Percentiles rank a stretch among this genome's conserved stretches.
Evolutionary conservation across 768 basidiomycete genomes (phyloP).

Genomic region (Russula sp.): DNA sequence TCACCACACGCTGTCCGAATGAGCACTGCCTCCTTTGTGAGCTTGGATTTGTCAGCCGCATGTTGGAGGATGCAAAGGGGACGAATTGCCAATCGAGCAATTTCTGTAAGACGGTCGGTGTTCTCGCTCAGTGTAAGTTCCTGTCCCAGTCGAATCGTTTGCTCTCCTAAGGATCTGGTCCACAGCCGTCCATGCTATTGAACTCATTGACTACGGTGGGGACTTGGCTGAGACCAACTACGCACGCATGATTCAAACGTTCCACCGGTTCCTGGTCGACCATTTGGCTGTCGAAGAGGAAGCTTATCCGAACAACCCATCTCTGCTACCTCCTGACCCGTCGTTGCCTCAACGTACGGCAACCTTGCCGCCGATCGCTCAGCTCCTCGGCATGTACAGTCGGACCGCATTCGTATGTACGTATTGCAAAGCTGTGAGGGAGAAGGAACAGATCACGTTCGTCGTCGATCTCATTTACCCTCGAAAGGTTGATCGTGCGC

Average conservation of each 20-base stretch:
- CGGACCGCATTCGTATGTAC: conserved; percentile 70
- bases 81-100: conserved; percentile 96
- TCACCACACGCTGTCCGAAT: conserved; percentile 76
- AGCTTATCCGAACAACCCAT: conserved; percentile 52
- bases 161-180: conserved; percentile 22
- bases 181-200: conserved; percentile 68
- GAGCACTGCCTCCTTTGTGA: conserved; percentile 96
- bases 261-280: conserved; percentile 91
- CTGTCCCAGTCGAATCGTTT: not conserved
- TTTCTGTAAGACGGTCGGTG: conserved; percentile 90
- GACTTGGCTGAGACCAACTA: conserved; percentile 73
- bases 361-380: conserved; percentile 67
- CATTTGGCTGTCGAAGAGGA: conserved; percentile 74
- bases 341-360: conserved; percentile 25
- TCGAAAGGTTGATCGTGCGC: conserved; percentile 50
- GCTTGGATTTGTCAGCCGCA: conserved; percentile 87
- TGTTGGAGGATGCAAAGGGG: conserved; percentile 93
- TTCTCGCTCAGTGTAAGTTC: conserved; percentile 72
- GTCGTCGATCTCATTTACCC: conserved; percentile 85
- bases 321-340: conserved; percentile 36
- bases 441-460: conserved; percentile 77
- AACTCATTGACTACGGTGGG: conserved; percentile 82
- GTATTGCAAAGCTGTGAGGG: conserved; percentile 62
- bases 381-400: conserved; percentile 76
- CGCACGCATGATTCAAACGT: conserved; percentile 85